These are phyloP conservation scores for Abrus pulchellus DNA, from an alignment of 306 rosid genomes.

Conservation along the genomic window DNA sequence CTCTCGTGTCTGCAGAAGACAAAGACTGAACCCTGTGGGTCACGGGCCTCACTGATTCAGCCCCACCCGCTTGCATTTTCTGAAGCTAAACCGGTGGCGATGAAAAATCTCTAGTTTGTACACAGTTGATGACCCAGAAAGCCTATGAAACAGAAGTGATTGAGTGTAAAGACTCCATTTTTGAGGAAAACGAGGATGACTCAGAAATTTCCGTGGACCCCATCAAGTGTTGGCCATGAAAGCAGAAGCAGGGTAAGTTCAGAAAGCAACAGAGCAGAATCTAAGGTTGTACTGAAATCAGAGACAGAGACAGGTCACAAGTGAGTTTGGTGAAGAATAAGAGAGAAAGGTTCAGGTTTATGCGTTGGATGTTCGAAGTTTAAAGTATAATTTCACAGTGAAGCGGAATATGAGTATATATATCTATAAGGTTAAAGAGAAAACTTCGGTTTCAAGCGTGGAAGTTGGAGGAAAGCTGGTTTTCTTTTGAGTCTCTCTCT, in stretches of 20 bases:
- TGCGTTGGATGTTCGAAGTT: constrained; percentile 47
- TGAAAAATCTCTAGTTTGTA: constrained; percentile 23
- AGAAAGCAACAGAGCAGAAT: constrained; percentile 30
- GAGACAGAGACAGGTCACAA: constrained; percentile 35
- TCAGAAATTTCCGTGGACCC: constrained; percentile 66
- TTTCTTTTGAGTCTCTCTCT: constrained; percentile 44
- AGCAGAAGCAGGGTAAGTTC: constrained; percentile 32
- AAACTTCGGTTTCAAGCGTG: background rate
- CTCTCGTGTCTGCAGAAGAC: constrained; percentile 78
- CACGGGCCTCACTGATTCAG: constrained; percentile 69
- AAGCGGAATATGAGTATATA: background rate
- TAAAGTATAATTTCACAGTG: background rate
- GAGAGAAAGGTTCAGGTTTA: constrained; percentile 4
- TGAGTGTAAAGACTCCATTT: constrained; percentile 53
- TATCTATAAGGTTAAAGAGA: background rate
- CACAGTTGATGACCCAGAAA: constrained; percentile 42
- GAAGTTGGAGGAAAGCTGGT: constrained; percentile 54
- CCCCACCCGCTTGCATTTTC: constrained; percentile 75
- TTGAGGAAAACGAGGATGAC: constrained; percentile 52
- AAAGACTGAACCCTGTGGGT: constrained; percentile 72
- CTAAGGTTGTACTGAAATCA: constrained; percentile 45
- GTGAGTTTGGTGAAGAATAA: constrained; percentile 33
- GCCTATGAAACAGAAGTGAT: constrained; percentile 41
- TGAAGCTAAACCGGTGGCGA: constrained; percentile 46
- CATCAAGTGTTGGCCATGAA: constrained; percentile 50